Percentiles rank a stretch among this genome's conserved stretches.
These are phyloP conservation scores for Didymellaceae sp. DNA, from an alignment of 2,329 filamentous ascomycete genomes.

Conservation along the genomic window DNA sequence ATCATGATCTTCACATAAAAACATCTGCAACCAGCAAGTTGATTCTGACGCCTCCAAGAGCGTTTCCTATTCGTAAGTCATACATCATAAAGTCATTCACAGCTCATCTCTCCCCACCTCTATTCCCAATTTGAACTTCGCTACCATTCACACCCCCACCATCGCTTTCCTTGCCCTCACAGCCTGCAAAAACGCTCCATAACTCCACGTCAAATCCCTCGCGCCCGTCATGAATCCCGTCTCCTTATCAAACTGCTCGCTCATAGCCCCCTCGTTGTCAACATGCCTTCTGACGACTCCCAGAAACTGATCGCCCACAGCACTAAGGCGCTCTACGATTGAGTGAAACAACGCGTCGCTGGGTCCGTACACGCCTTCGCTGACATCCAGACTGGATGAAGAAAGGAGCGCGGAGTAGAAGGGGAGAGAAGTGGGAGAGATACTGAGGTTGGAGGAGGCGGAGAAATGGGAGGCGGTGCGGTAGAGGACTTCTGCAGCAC, in stretches of 20 bases:
- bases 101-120: neutral
- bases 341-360: constrained; percentile 39
- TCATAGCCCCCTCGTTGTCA: constrained; percentile 48
- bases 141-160: neutral
- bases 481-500: constrained; percentile 51
- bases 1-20: too few relatives aligned
- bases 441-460: constrained; percentile 35
- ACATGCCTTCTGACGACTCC: constrained; percentile 50
- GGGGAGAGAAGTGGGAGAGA: constrained; percentile 38
- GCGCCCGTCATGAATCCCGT: constrained; percentile 52
- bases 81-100: constrained; percentile 15
- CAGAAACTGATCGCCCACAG: constrained; percentile 51
- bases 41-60: neutral
- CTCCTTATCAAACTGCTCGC: constrained; percentile 53
- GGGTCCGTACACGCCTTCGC: constrained; percentile 34
- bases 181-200: constrained; percentile 52
- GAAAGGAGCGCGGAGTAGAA: constrained; percentile 49
- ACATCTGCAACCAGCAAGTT: too few relatives aligned
- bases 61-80: neutral
- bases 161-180: constrained; percentile 41
- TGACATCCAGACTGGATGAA: constrained; percentile 28
- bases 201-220: constrained; percentile 55
- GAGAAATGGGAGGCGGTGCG: constrained; percentile 43
- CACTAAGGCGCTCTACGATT: constrained; percentile 41
- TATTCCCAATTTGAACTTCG: neutral